phyloP scores from a whole-genome alignment of 805 yeast genomes.

The Ogataea pilisensis region DNA sequence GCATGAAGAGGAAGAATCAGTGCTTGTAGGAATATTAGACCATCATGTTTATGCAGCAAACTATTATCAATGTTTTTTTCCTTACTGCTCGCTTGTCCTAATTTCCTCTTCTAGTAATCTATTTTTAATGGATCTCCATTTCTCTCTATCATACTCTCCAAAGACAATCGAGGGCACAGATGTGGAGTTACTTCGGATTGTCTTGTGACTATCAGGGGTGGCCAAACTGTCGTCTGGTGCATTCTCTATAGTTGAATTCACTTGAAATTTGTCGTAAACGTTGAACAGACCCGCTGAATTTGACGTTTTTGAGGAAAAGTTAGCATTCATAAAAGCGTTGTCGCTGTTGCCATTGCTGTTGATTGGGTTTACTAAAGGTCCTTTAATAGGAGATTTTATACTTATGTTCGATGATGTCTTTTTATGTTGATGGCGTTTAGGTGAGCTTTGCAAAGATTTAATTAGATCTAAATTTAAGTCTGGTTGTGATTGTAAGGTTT shows the following conservation, averaged over 20 bases:
- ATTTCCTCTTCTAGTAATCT: constrained; percentile 8
- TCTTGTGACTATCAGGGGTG: constrained; percentile 21
- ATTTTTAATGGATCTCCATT: constrained; percentile 52
- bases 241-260: neutral
- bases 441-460: constrained; percentile 26
- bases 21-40: no score
- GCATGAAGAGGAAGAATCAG: no score
- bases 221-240: constrained; percentile 1
- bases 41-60: no score
- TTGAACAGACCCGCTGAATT: neutral
- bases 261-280: neutral
- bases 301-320: neutral
- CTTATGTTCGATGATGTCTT: constrained; percentile 18
- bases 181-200: constrained; percentile 27
- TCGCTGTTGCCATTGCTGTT: neutral
- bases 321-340: no score
- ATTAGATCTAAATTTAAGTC: constrained; percentile 27
- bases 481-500: constrained; percentile 18
- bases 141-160: constrained; percentile 63
- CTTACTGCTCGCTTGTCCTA: neutral
- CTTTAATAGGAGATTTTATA: constrained; percentile 16
- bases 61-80: no score
- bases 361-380: neutral
- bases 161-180: constrained; percentile 53
- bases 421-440: constrained; percentile 16